A percentile compares a stretch with the other conserved stretches of the same genome.
These are phyloP conservation scores for Xanthoconium separans DNA, from an alignment of 1,284 basidiomycete genomes.

Conservation along the genomic window DNA sequence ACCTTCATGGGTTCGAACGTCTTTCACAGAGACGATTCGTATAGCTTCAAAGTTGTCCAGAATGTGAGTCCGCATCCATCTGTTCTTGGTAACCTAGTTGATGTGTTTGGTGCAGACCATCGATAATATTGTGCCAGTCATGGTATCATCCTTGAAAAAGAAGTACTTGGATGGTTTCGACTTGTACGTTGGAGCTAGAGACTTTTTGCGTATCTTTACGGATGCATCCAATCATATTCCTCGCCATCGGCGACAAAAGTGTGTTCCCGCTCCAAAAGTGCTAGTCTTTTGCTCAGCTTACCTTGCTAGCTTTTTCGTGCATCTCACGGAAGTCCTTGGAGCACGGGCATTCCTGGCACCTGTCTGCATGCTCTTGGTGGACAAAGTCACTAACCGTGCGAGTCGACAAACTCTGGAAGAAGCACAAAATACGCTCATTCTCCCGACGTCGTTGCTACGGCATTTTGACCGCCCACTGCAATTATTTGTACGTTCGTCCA, in stretches of 20 bases:
- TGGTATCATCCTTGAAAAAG: slow-evolving; percentile 73
- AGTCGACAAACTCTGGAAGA: slow-evolving; percentile 67
- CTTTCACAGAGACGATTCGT: slow-evolving; percentile 94
- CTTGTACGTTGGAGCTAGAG: slow-evolving; percentile 64
- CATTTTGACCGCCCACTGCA: slow-evolving; percentile 55
- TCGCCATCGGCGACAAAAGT: slow-evolving; percentile 83
- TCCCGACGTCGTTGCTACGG: slow-evolving; percentile 68
- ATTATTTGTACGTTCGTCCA: slow-evolving; percentile 44
- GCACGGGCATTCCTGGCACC: slow-evolving; percentile 82
- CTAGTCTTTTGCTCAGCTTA: slow-evolving; percentile 4
- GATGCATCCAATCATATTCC: slow-evolving; percentile 88
- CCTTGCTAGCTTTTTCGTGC: slow-evolving; percentile 77
- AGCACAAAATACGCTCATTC: slow-evolving; percentile 54
- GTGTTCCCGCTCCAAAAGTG: slow-evolving; percentile 26
- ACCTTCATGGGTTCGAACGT: slow-evolving; percentile 98
- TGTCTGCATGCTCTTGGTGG: slow-evolving; percentile 83
- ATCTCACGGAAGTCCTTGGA: slow-evolving; percentile 87
- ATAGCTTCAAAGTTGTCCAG: slow-evolving; percentile 94
- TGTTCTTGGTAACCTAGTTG: neutral
- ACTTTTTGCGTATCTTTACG: slow-evolving; percentile 85
- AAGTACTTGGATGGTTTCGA: slow-evolving; percentile 54
- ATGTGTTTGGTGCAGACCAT: slow-evolving; percentile 63
- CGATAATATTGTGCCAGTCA: slow-evolving; percentile 90
- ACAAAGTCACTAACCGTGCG: slow-evolving; percentile 73
- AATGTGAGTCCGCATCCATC: slow-evolving; percentile 50